Base-by-base conservation (phyloP, 768 basidiomycete genomes). In the Clitopilus passeckerianus region DNA sequence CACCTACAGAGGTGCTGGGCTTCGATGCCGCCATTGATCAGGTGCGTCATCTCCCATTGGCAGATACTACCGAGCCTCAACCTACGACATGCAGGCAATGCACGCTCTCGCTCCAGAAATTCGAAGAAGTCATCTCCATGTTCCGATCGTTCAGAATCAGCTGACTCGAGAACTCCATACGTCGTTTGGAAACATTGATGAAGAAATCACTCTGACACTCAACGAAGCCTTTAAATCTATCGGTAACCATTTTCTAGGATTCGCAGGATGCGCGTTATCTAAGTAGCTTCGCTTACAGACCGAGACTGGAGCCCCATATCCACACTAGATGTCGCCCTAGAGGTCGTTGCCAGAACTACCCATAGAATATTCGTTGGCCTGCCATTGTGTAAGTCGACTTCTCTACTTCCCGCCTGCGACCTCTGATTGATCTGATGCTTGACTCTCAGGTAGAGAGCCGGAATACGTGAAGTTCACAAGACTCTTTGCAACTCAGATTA, bases 1-100 rank as follows among this genome's bases (percentile, higher is more conserved):
- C 74, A 8, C 65, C 70, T 2, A 67, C 72, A 18, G 68, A 75
- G 27, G 68, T 68, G 5, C 61, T 75, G 8, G 72, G 70, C 1
- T 68, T 70, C 34, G 59, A 60, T 3, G 61, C 67, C 46, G 70
- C 68, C 2, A 62, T 67, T 10, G 64, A 64, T 34, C 71, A 75
- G 59, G 74, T 2, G 58, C 46, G 16, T 43, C 27, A 30, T 30
- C 3, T 18, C 20, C 18, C n/a, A 9, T 24, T 54, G 55, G 14
- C 15, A 14, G 43, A 61, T 10, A 5, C 44, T 50, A 9, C 9
- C 18, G 5, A 12, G 7, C 12, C 15, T 50, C 16, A 50, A 3
- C 12, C 10, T 12, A 10, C 5, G 10, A 5, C 10, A 14, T 60
- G 61, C 18, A 54, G 53, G 6, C n/a, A 27, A 46, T 65, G n/a